Evolutionary conservation across 192 early-diverging fungal species (phyloP).

Genomic region (Spizellomyces sp.): DNA sequence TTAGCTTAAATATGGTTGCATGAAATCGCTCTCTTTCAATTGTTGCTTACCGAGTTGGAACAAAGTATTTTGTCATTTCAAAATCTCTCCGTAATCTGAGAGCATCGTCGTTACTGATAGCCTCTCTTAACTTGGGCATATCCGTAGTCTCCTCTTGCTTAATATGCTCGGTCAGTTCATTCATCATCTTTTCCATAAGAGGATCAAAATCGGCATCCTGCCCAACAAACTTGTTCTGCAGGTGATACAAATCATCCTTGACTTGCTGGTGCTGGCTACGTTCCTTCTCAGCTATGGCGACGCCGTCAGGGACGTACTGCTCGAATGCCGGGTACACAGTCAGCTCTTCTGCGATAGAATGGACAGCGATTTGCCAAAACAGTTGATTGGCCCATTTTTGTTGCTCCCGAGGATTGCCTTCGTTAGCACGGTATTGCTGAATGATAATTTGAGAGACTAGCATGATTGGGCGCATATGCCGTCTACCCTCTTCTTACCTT

Average conservation of each 20-base stretch:
- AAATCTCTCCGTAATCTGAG: constrained; percentile 5
- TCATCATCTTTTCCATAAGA: constrained; percentile 22
- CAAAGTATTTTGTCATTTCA: constrained; percentile 21
- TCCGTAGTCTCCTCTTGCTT: constrained; percentile 45
- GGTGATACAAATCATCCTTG: constrained; percentile 42
- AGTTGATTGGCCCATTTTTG: constrained; percentile 32
- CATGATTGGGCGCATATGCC: too few species aligned
- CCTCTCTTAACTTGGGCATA: constrained; percentile 26
- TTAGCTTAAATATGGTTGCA: too few species aligned
- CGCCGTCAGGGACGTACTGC: constrained; percentile 32
- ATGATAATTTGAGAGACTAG: neutral
- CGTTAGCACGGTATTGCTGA: constrained; percentile 18
- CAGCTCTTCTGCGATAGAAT: constrained; percentile 47
- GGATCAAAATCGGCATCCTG: constrained; percentile 23
- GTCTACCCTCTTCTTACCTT: neutral
- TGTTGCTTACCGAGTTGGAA: constrained; percentile 15
- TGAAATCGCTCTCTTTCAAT: too few species aligned
- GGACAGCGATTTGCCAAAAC: constrained; percentile 40
- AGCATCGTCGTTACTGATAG: neutral
- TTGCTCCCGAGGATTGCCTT: constrained; percentile 16
- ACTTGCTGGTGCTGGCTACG: constrained; percentile 39
- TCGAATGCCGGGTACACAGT: constrained; percentile 44
- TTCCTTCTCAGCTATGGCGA: constrained; percentile 37
- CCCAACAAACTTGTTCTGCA: constrained; percentile 19
- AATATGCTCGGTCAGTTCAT: constrained; percentile 37